These are phyloP conservation scores for Selaginella moellendorffii DNA, from an alignment of 75 land plant genomes.

Conservation along the genomic window DNA sequence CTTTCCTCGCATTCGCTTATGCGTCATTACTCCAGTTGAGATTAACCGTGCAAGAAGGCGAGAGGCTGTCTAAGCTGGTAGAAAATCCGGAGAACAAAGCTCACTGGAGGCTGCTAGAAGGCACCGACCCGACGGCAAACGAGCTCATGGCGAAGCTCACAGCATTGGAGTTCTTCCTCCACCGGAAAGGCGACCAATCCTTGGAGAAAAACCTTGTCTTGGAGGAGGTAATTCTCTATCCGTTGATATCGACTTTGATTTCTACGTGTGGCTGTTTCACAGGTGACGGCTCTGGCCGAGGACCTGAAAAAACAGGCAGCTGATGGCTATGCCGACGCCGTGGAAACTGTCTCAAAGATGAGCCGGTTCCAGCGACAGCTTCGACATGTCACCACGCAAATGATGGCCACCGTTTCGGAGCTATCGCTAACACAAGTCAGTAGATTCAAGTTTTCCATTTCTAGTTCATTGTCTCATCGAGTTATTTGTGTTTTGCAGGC, in stretches of 20 bases:
- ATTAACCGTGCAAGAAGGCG: constrained; percentile 13
- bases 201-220: constrained; percentile 24
- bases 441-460: no score
- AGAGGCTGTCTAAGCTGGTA: constrained; percentile 17
- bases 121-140: constrained; percentile 12
- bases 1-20: not conserved
- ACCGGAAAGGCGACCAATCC: constrained; percentile 20
- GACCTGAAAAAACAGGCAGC: constrained; percentile 17
- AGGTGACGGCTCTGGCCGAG: constrained; percentile 20
- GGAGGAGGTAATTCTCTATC: constrained; percentile 17
- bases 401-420: constrained; percentile 28
- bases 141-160: constrained; percentile 20
- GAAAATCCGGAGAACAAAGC: constrained; percentile 21
- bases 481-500: constrained; percentile 16
- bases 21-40: constrained; percentile 6
- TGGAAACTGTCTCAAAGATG: constrained; percentile 5
- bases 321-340: not conserved
- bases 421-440: constrained; percentile 25
- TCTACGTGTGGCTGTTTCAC: not conserved
- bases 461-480: no score
- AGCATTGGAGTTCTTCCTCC: constrained; percentile 15
- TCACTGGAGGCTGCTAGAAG: constrained; percentile 19
- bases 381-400: constrained; percentile 5
- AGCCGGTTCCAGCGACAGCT: constrained; percentile 12
- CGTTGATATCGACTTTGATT: not conserved